These are phyloP conservation scores for Melastoma malabathricum DNA, from an alignment of 345 rosid genomes.

Conservation along the genomic window DNA sequence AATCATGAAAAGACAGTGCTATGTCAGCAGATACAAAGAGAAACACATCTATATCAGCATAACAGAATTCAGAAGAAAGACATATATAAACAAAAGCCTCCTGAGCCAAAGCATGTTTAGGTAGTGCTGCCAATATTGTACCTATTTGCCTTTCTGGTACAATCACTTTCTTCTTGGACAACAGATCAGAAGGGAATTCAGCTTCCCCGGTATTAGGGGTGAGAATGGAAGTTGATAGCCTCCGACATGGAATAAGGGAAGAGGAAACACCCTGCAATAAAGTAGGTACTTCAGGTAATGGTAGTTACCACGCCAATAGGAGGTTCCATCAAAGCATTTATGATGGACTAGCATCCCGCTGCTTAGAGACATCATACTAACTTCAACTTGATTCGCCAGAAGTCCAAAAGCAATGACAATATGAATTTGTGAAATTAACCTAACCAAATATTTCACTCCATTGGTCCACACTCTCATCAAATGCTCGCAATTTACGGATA, in stretches of 20 bases:
- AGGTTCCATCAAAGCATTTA: not conserved
- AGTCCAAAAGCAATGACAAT: too few relatives aligned
- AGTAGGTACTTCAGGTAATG: constrained; percentile 1
- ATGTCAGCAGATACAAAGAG: too few relatives aligned
- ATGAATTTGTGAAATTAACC: too few relatives aligned
- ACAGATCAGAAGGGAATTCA: constrained; percentile 49
- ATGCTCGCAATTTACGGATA: too few relatives aligned
- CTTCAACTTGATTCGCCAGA: too few relatives aligned
- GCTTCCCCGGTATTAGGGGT: constrained; percentile 45
- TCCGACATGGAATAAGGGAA: constrained; percentile 21
- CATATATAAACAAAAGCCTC: not conserved
- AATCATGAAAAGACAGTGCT: not conserved
- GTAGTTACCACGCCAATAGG: not conserved
- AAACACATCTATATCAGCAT: too few relatives aligned
- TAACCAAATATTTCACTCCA: too few relatives aligned
- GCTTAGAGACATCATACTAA: too few relatives aligned
- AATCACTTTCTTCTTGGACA: constrained; percentile 28
- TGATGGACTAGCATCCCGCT: not conserved
- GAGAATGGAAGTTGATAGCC: constrained; percentile 36
- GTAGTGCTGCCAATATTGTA: constrained; percentile 12
- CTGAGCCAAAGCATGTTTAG: too few relatives aligned
- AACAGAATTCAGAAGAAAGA: not conserved
- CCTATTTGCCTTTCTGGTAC: constrained; percentile 52
- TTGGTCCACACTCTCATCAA: too few relatives aligned
- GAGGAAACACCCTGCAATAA: constrained; percentile 27